A percentile compares a stretch with the other conserved stretches of the same genome.
phyloP scores from a whole-genome alignment of 23 red algal species.

The Chondrus crispus region DNA sequence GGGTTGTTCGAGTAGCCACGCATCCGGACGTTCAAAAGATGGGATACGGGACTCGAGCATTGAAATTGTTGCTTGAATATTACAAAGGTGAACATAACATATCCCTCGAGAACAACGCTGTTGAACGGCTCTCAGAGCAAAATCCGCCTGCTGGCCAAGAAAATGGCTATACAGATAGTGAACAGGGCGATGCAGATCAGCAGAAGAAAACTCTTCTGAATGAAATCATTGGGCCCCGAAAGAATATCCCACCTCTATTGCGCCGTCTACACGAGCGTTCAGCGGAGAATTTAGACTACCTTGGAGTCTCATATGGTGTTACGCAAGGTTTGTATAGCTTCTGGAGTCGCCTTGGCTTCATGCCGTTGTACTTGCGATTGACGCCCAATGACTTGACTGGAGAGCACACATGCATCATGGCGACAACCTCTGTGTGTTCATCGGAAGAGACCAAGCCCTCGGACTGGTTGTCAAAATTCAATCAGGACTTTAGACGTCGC shows the following conservation, averaged over 20 bases:
- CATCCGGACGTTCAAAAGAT: conserved; percentile 93
- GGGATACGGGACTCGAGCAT: conserved; percentile 92
- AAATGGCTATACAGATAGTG: too few relatives aligned
- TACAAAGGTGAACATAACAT: conserved; percentile 43
- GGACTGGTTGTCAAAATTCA: conserved; percentile 61
- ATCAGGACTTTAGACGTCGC: conserved; percentile 77
- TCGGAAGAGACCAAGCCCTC: neutral
- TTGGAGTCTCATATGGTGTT: conserved; percentile 97
- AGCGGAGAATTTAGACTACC: conserved; percentile 69
- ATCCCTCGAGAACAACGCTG: conserved; percentile 31
- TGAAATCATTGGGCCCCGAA: conserved; percentile 69
- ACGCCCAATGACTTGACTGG: conserved; percentile 92
- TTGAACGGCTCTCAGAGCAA: neutral
- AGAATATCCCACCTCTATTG: conserved; percentile 80
- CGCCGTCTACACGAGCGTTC: conserved; percentile 48
- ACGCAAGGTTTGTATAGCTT: conserved; percentile 82
- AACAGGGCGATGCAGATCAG: too few relatives aligned
- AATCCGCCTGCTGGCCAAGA: neutral
- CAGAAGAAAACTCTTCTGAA: conserved; percentile 20
- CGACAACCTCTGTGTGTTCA: neutral
- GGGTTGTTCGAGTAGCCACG: conserved; percentile 88
- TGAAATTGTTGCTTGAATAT: conserved; percentile 71
- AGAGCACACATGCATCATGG: conserved; percentile 96
- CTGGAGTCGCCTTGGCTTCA: conserved; percentile 77
- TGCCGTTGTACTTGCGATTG: conserved; percentile 83